Evolutionary conservation across 495 filamentous ascomycete genomes (phyloP), one percentile per base, ranked within the genome.

Genomic region (Parathielavia appendiculata): DNA sequence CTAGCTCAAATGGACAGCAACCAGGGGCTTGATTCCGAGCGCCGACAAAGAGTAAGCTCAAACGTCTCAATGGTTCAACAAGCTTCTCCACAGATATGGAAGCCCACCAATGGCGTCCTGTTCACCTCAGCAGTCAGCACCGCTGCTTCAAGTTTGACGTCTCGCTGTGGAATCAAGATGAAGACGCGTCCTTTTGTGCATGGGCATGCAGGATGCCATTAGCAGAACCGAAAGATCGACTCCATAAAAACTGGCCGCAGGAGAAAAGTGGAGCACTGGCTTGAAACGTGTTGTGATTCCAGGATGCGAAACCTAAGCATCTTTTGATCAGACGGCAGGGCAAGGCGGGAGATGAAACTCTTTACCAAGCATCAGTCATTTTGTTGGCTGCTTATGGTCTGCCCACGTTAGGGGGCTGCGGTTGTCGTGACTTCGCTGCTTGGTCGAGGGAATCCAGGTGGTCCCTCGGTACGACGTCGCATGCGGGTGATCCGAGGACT

Each of bases 391-490:
- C 35, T 54, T 9, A n/a, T 19, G n/a, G n/a, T n/a, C n/a, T n/a
- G n/a, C n/a, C n/a, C n/a, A n/a, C n/a, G n/a, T n/a, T n/a, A n/a
- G n/a, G n/a, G n/a, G n/a, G n/a, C n/a, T n/a, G n/a, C n/a, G n/a
- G n/a, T n/a, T n/a, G n/a, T n/a, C n/a, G n/a, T n/a, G n/a, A n/a
- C n/a, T n/a, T n/a, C n/a, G n/a, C n/a, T 19, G 48, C 32, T 40
- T 30, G 35, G 11, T 6, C n/a, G 19, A 35, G 32, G 34, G 13
- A n/a, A 38, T 51, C 60, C 66, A 63, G 61, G 59, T 66, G 55
- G 48, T 50, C 38, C n/a, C 50, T 41, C 45, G 52, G 60, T 65
- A 60, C 57, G 36, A 65, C 63, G 39, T 66, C 54, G 51, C 20
- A 47, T 48, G 19, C 38, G 35, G 61, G 54, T 49, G 61, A 63